Percentiles rank a stretch among this genome's conserved stretches.
Conservation (phyloP, 176 grass and related monocot species). For the Ampelocalamus luodianensis region DNA sequence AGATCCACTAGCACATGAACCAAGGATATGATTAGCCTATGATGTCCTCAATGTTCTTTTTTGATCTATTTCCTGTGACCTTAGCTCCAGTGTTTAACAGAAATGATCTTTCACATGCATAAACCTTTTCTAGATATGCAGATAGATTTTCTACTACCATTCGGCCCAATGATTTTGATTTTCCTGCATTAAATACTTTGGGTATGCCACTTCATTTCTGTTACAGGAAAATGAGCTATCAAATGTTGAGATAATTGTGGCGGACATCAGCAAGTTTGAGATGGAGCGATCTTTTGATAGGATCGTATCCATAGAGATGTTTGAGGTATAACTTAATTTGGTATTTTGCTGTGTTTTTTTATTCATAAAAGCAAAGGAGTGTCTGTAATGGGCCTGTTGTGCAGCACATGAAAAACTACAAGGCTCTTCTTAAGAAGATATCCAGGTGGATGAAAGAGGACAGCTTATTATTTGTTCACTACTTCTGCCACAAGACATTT, state of each 20-base stretch:
- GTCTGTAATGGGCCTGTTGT: conserved; percentile 6
- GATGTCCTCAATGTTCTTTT: background rate
- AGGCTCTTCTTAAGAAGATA: conserved; percentile 94
- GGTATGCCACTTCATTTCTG: conserved; percentile 4
- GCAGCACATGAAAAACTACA: conserved; percentile 99
- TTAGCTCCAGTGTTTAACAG: background rate
- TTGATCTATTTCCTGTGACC: background rate
- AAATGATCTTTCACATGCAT: conserved; percentile 29
- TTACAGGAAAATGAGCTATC: conserved; percentile 70
- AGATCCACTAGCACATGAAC: background rate
- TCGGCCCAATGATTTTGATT: background rate
- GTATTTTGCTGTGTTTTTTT: background rate
- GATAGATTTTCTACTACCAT: conserved; percentile 12
- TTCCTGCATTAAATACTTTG: background rate
- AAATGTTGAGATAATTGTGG: conserved; percentile 91
- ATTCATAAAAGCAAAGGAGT: background rate
- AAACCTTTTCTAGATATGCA: background rate
- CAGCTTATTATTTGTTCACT: conserved; percentile 81
- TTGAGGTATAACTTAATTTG: conserved; percentile 61
- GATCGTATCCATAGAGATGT: conserved; percentile 96
- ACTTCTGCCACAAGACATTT: conserved; percentile 95
- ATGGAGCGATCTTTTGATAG: conserved; percentile 93
- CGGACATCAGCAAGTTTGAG: conserved; percentile 90
- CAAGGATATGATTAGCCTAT: background rate
- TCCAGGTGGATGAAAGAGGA: conserved; percentile 91